Evolutionary conservation across 106 monocot species (phyloP), one percentile per base, ranked within the genome.

Genomic region (Acanthochlamys bracteata): DNA sequence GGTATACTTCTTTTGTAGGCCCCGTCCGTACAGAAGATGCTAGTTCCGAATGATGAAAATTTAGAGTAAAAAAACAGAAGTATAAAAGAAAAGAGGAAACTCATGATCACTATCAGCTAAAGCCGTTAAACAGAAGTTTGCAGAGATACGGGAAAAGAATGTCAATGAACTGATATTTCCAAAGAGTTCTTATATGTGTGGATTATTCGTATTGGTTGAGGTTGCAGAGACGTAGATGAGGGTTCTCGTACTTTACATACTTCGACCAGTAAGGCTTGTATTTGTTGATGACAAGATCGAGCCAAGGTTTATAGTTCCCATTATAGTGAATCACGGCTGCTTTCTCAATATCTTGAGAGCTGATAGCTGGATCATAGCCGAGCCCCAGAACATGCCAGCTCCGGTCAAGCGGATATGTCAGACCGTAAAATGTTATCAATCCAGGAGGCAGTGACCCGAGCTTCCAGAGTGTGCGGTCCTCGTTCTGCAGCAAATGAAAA

Each of bases 291-390:
- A 74, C 87, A 25, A 88, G 77, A 62, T 88, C 83, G 39, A 88
- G 56, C 87, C 83, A 83, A 13, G 87, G 87, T 69, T 88, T 88
- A 55, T 77, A 88, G 57, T 88, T 83, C 6, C 83, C 87, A 25
- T 83, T 88, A 61, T 83, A 88, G 62, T 88, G 87, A 47, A 83
- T 55, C 15, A 88, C 87, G 7, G 74, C 87, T 2, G 80, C 83
- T 0, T 72, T 65, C 19, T 80, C 69, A 7, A 87, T 77, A 21
- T 74, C 68, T 10, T 51, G 42, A 13, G 64, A 56, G 42, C 68
- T 68, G 1, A 87, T 59, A 14, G 79, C 73, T 11, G 80, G 74
- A 66, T 87, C 83, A 57, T 87, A 87, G 40, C 87, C 87, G 14
- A 87, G 80, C 17, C 87, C 87, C 53, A 88, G 60, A 3, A 88